phyloP scores from a whole-genome alignment of 2,329 filamentous ascomycete genomes.

The Ceratocystiopsis minuta region DNA sequence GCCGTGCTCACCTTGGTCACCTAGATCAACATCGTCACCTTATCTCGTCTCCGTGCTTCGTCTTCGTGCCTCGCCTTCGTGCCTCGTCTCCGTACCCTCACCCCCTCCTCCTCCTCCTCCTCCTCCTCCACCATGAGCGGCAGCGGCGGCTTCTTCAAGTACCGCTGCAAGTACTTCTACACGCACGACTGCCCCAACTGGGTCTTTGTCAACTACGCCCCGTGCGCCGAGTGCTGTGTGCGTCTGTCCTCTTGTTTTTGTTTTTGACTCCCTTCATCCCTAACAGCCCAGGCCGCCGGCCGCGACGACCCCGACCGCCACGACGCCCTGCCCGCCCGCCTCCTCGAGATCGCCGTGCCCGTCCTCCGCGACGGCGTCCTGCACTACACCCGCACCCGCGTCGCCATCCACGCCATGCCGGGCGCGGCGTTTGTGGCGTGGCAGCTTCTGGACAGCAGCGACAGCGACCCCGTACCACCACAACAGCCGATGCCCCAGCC shows the following conservation, averaged over 20 bases:
- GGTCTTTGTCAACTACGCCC: constrained; percentile 29
- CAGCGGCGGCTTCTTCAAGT: constrained; percentile 28
- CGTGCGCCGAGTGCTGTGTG: constrained; percentile 28
- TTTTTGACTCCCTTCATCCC: too few relatives aligned
- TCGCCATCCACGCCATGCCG: constrained; percentile 20
- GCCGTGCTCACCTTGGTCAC: too few relatives aligned
- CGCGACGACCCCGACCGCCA: constrained; percentile 20
- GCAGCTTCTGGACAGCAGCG: constrained; percentile 1
- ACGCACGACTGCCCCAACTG: constrained; percentile 29
- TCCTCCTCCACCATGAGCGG: constrained; percentile 16
- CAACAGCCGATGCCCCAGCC: too few relatives aligned
- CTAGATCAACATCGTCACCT: too few relatives aligned
- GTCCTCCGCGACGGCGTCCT: constrained; percentile 23
- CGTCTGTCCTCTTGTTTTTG: constrained; percentile 11
- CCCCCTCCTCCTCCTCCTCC: not conserved
- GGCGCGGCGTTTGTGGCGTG: constrained; percentile 17
- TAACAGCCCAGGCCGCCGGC: constrained; percentile 25
- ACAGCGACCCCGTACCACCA: too few relatives aligned
- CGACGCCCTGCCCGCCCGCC: too few relatives aligned
- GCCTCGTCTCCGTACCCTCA: too few relatives aligned
- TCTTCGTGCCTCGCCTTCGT: too few relatives aligned
- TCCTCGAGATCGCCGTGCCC: constrained; percentile 5
- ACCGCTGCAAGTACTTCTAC: constrained; percentile 32
- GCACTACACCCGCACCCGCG: constrained; percentile 29
- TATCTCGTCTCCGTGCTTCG: too few relatives aligned